These are phyloP conservation scores for Purshia tridentata DNA, from an alignment of 306 rosid genomes.

Conservation along the genomic window DNA sequence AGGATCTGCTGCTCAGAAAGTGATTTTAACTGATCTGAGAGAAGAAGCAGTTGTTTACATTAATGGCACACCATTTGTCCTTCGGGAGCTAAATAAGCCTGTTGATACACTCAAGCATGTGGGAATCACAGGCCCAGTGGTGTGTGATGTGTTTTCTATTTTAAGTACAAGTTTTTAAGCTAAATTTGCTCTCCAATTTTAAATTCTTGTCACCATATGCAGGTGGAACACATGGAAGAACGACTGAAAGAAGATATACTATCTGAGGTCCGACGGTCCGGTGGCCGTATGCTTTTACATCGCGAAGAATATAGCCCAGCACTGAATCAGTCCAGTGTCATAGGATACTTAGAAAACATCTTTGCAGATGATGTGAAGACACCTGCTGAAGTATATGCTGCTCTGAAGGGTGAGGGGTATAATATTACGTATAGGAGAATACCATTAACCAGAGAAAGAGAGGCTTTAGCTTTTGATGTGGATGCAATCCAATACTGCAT, in stretches of 20 bases:
- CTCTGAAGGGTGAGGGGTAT: slow-evolving; percentile 61
- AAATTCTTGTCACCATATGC: slow-evolving; percentile 35
- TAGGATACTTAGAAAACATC: slow-evolving; percentile 86
- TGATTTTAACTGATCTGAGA: slow-evolving; percentile 75
- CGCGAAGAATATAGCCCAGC: slow-evolving; percentile 79
- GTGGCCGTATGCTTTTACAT: slow-evolving; percentile 80
- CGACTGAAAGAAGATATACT: slow-evolving; percentile 79
- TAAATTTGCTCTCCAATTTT: slow-evolving; percentile 16
- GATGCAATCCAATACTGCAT: slow-evolving; percentile 77
- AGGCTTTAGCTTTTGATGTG: slow-evolving; percentile 72
- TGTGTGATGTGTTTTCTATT: slow-evolving; percentile 34
- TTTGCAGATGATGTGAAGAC: slow-evolving; percentile 74
- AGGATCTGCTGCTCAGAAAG: slow-evolving; percentile 51
- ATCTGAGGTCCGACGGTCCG: slow-evolving; percentile 67
- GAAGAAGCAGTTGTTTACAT: slow-evolving; percentile 86
- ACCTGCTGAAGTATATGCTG: slow-evolving; percentile 76
- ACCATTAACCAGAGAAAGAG: slow-evolving; percentile 81
- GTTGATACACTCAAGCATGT: slow-evolving; percentile 86
- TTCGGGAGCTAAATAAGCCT: slow-evolving; percentile 84
- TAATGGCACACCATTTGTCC: slow-evolving; percentile 77
- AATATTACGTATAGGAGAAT: slow-evolving; percentile 62
- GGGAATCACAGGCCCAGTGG: slow-evolving; percentile 90
- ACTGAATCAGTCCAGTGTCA: slow-evolving; percentile 58
- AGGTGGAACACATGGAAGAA: slow-evolving; percentile 93
- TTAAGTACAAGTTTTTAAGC: slow-evolving; percentile 27